These are phyloP conservation scores for Dioscorea cayenensis DNA, from an alignment of 116 monocot genomes.

Conservation along the genomic window DNA sequence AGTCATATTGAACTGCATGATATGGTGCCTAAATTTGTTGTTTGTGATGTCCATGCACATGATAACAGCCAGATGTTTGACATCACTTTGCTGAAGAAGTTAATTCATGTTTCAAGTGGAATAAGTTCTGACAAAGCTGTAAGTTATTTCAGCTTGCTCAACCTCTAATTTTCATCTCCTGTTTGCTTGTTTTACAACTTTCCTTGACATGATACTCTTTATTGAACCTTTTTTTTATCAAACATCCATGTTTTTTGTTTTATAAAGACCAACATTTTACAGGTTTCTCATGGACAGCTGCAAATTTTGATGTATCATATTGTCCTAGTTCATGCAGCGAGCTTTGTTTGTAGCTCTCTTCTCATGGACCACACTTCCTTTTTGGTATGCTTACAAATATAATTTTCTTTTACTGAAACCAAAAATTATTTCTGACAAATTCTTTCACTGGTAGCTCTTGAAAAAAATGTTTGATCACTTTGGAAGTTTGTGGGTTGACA, in stretches of 20 bases:
- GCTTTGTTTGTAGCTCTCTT: slow-evolving; percentile 40
- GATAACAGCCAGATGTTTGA: slow-evolving; percentile 18
- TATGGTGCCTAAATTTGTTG: slow-evolving; percentile 2
- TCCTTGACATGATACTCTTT: neutral
- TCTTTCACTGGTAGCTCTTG: slow-evolving; percentile 41
- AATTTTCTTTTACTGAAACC: no score
- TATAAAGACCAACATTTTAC: slow-evolving; percentile 2
- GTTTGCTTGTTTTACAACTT: neutral
- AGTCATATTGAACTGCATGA: slow-evolving; percentile 2
- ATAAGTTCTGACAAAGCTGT: slow-evolving; percentile 22
- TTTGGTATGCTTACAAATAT: slow-evolving; percentile 27
- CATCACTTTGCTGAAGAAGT: slow-evolving; percentile 41
- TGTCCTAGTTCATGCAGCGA: slow-evolving; percentile 32
- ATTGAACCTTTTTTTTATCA: neutral
- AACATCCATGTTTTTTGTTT: neutral
- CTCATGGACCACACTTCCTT: slow-evolving; percentile 55
- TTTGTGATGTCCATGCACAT: neutral
- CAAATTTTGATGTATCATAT: slow-evolving; percentile 46
- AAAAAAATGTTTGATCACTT: slow-evolving; percentile 59
- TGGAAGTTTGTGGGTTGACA: slow-evolving; percentile 59
- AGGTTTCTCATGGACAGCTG: slow-evolving; percentile 36
- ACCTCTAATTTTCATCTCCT: neutral
- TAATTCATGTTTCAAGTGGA: slow-evolving; percentile 34
- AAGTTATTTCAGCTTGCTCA: slow-evolving; percentile 5
- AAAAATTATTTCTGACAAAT: no score